Conservation (phyloP, 331 rosid genomes). For the Malus hybrid region DNA sequence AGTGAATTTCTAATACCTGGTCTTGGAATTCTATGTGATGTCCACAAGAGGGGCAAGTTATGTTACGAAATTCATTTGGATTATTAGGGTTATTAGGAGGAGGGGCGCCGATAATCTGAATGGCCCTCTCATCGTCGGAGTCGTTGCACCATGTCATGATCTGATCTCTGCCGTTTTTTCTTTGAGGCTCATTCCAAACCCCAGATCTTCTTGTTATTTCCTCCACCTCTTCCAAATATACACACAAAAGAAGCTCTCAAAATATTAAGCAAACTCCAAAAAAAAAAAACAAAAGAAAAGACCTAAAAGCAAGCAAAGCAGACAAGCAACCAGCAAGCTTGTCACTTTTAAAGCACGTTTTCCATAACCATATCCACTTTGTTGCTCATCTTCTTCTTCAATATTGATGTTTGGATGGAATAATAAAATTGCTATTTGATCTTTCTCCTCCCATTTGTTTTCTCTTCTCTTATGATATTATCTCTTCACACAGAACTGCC, state of each 20-base stretch:
- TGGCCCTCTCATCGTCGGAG: conserved; percentile 40
- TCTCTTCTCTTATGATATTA: not conserved
- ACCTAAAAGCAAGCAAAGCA: not conserved
- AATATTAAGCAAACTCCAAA: not conserved
- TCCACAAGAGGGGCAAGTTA: conserved; percentile 87
- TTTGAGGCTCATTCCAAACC: conserved; percentile 27
- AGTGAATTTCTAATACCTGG: conserved; percentile 33
- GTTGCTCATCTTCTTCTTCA: conserved; percentile 18
- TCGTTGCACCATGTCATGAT: conserved; percentile 71
- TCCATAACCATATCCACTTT: conserved; percentile 9
- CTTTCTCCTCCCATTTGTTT: not conserved
- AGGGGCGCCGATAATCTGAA: conserved; percentile 9
- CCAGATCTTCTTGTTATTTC: conserved; percentile 7
- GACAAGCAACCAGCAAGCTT: not conserved
- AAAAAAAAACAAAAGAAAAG: not conserved
- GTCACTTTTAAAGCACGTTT: conserved; percentile 48
- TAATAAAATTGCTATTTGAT: not conserved
- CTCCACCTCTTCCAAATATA: conserved; percentile 21
- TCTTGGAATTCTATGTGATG: conserved; percentile 49
- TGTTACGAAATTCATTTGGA: conserved; percentile 22
- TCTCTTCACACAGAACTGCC: not conserved
- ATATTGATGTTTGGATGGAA: not conserved
- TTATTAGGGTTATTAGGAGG: not conserved
- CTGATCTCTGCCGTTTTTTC: conserved; percentile 20
- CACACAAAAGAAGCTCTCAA: not conserved